These are phyloP conservation scores for Vigna mungo DNA, from an alignment of 306 rosid genomes.

Conservation along the genomic window DNA sequence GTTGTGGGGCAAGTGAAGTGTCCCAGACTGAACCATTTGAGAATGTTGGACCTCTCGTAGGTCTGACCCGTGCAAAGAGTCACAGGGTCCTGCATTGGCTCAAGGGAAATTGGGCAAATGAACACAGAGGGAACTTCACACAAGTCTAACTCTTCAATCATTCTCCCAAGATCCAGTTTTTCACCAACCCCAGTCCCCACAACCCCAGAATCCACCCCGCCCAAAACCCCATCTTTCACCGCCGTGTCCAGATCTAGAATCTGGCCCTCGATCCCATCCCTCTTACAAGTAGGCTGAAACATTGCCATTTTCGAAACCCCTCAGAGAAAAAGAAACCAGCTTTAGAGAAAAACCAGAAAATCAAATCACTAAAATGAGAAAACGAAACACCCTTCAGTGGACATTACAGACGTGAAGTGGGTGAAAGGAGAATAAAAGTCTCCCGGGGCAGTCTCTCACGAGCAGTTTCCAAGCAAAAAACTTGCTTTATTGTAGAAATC, in stretches of 20 bases:
- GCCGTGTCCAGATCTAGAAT: slow-evolving; percentile 76
- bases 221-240: slow-evolving; percentile 65
- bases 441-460: not conserved
- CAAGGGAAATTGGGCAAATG: slow-evolving; percentile 76
- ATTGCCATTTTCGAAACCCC: slow-evolving; percentile 56
- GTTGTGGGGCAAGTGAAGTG: slow-evolving; percentile 49
- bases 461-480: slow-evolving; percentile 16
- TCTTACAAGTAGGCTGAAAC: slow-evolving; percentile 54
- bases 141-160: slow-evolving; percentile 65
- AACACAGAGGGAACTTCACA: slow-evolving; percentile 70
- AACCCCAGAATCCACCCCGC: slow-evolving; percentile 54
- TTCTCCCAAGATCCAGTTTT: slow-evolving; percentile 65
- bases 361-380: not conserved
- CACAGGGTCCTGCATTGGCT: slow-evolving; percentile 83
- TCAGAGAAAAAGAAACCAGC: not conserved
- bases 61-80: slow-evolving; percentile 80
- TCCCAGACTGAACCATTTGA: slow-evolving; percentile 44
- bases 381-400: not conserved
- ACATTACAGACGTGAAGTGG: not conserved
- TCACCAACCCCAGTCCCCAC: slow-evolving; percentile 51
- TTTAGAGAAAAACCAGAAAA: slow-evolving; percentile 1
- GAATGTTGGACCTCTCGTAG: slow-evolving; percentile 43
- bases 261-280: slow-evolving; percentile 62
- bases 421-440: slow-evolving; percentile 5
- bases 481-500: slow-evolving; percentile 17